A percentile compares a stretch with the other conserved stretches of the same genome.
phyloP scores from a whole-genome alignment of 805 yeast genomes.

The Myxozyma melibiosi region DNA sequence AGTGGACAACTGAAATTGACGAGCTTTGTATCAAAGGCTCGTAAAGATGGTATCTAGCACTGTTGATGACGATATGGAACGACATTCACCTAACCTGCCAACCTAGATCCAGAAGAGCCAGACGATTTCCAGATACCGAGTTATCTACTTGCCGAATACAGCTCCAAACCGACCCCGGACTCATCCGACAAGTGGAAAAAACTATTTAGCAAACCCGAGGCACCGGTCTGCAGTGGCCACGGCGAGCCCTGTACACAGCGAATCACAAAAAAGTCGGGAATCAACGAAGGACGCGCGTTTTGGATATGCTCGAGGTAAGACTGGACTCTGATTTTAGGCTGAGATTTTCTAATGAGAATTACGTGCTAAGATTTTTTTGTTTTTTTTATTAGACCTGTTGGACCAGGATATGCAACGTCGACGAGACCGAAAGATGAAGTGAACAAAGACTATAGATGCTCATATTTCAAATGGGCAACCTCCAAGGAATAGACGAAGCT shows the following conservation, averaged over 20 bases:
- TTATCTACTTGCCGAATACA: not conserved
- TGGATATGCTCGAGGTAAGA: slow-evolving; percentile 44
- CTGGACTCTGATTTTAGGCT: not conserved
- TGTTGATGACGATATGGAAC: no score
- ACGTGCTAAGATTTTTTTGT: not conserved
- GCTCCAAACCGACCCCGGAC: not conserved
- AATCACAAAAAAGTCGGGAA: slow-evolving; percentile 41
- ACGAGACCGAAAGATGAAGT: slow-evolving; percentile 14
- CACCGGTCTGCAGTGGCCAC: slow-evolving; percentile 42
- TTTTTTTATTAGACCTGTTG: slow-evolving; percentile 25
- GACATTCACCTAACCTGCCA: no score
- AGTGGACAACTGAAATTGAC: no score
- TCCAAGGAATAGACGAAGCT: no score
- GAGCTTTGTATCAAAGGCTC: no score
- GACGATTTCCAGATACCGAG: no score
- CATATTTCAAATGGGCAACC: slow-evolving; percentile 42
- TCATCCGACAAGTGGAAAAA: slow-evolving; percentile 15
- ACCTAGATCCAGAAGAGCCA: no score
- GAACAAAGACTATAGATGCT: slow-evolving; percentile 38
- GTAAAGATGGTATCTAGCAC: no score
- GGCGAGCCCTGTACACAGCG: slow-evolving; percentile 42
- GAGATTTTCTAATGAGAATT: no score
- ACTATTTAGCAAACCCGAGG: slow-evolving; percentile 33
- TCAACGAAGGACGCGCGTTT: slow-evolving; percentile 44
- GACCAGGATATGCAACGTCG: slow-evolving; percentile 25